These are phyloP conservation scores for Ophiostoma himal-ulmi DNA, from an alignment of 2,329 filamentous ascomycete species.

Conservation along the genomic window DNA sequence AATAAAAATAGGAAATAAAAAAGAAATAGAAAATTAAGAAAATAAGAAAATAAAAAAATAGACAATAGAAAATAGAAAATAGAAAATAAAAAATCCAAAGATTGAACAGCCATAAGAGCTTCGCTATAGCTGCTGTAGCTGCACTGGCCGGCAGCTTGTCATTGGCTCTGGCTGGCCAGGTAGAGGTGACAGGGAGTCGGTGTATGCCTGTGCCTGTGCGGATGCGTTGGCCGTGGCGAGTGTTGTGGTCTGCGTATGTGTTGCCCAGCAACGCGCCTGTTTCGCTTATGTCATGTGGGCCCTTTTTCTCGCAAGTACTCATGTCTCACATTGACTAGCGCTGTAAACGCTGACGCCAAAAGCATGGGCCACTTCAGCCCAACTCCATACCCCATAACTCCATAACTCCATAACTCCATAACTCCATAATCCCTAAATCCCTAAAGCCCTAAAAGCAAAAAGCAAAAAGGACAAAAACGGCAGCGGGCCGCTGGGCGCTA, in stretches of 20 bases:
- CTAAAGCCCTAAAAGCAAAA: no score
- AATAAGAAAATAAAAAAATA: slow-evolving; percentile 6
- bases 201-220: neutral
- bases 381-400: no score
- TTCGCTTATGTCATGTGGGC: neutral
- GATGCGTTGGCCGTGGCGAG: neutral
- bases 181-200: neutral
- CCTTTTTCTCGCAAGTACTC: neutral
- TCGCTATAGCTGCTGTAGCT: neutral
- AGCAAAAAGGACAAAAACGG: neutral
- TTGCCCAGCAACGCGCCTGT: neutral
- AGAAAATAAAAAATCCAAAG: neutral
- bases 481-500: neutral
- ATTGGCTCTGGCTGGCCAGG: neutral
- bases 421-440: no score
- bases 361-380: no score
- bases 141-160: neutral
- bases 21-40: neutral
- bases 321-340: neutral
- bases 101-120: neutral
- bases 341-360: no score
- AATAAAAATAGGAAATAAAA: neutral
- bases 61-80: neutral
- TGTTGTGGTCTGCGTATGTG: neutral
- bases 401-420: no score